Base-by-base conservation (phyloP, 1,284 basidiomycete genomes). In the Pascua sp. region DNA sequence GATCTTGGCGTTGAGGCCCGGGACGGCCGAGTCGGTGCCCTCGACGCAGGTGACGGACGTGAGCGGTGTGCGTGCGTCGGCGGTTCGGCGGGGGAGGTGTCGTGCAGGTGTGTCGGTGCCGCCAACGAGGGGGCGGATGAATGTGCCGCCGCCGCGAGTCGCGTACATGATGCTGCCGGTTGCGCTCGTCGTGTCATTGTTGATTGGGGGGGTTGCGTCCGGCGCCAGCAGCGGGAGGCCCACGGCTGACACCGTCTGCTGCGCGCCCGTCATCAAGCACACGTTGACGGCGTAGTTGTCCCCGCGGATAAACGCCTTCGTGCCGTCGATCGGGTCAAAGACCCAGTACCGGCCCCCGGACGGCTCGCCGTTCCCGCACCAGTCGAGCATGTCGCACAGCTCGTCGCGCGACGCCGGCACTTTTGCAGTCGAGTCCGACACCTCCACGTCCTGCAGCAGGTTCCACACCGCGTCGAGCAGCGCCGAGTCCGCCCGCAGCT, bases 1-100 rank as follows among this genome's bases (percentile, higher is more conserved):
- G 12, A 49, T 49, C 48, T 49, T 49, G 8, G 4, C 17, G 40
- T 49, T 49, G 13, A 49, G 38, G 17, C 48, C 48, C 5, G 48
- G 48, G 5, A 49, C 48, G 38, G 48, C 40, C 9, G 39, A 41
- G 48, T 49, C 17, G 13, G 48, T 18, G 38, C 48, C 48, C 37
- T 41, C 39, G n/a, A 32, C 18, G 39, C 48, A 49, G 9, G 48
- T 41, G 17, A 49, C 48, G 11, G 48, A 17, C n/a, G 18, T 42
- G 18, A 49, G 48, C 9, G 8, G 11, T 7, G 38, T 18, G 39
- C 16, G 16, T 11, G 38, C 11, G n/a, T 24, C 47, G 15, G 24
- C 47, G 5, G 47, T 36, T 3, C 32, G 15, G 8, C 47, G 37
- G 3, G 47, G 47, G 4, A 48, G 24, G 10, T 13, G 36, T 10